These are phyloP conservation scores for Gomphus bonarii DNA, from an alignment of 1,284 basidiomycete species.

Conservation along the genomic window DNA sequence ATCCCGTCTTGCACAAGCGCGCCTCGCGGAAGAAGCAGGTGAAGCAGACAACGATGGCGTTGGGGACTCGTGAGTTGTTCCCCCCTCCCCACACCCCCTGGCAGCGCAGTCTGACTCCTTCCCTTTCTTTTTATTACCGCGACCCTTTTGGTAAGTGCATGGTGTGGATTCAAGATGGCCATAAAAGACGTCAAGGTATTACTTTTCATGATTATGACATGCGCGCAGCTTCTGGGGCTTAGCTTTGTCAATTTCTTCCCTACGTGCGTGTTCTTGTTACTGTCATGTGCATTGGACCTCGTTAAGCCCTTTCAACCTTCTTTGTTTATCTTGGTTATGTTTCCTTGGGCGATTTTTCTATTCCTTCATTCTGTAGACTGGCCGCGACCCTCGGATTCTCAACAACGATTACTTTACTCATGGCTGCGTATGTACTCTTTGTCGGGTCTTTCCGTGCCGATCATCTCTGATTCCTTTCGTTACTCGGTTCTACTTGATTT, in stretches of 20 bases:
- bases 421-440: slow-evolving; percentile 44
- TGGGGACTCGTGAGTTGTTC: slow-evolving; percentile 40
- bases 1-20: slow-evolving; percentile 53
- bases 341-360: neutral
- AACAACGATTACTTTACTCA: slow-evolving; percentile 47
- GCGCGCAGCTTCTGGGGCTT: slow-evolving; percentile 44
- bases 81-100: neutral
- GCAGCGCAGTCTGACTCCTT: neutral
- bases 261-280: slow-evolving; percentile 31
- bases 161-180: slow-evolving; percentile 45
- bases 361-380: slow-evolving; percentile 29
- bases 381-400: slow-evolving; percentile 56
- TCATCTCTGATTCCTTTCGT: too few species aligned
- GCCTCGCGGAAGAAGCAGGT: slow-evolving; percentile 68
- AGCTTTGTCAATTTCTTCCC: slow-evolving; percentile 71
- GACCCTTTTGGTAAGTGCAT: slow-evolving; percentile 25
- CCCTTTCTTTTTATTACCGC: neutral
- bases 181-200: slow-evolving; percentile 52
- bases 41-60: slow-evolving; percentile 52
- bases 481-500: too few species aligned
- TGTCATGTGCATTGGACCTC: neutral
- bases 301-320: neutral
- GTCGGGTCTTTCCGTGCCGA: slow-evolving; percentile 16
- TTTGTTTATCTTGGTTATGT: neutral
- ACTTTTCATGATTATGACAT: slow-evolving; percentile 46